Base-by-base conservation (phyloP, 2,329 filamentous ascomycete genomes). In the Pestalotiopsis sp. region DNA sequence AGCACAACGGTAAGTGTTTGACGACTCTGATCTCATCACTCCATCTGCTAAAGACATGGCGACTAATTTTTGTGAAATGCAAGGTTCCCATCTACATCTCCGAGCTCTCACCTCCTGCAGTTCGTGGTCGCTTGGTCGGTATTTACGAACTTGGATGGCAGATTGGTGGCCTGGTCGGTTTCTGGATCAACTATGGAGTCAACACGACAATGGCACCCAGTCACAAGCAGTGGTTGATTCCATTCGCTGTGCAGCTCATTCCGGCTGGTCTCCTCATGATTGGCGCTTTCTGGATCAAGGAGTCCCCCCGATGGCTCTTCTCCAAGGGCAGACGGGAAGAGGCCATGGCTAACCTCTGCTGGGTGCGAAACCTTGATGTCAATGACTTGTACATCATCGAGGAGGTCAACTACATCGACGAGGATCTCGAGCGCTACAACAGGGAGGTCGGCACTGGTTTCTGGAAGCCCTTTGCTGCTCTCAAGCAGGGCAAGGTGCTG, bases 291-390 rank as follows among this genome's bases (percentile, higher is more conserved):
- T 89, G 87, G 78, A 85, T 91, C 69, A 85, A 83, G 7, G 90
- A 92, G 75, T 91, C 89, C 0, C 91, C 91, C 1, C 85, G 91
- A 68, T 93, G 91, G 90, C 83, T 93, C 24, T 90, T 92, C 72
- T 83, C 84, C 60, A 88, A 88, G 71, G 88, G 87, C 52, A 81
- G 83, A 20, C 84, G 87, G 64, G 86, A 92, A 48, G 78, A 89
- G 74, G 89, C 86, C 17, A 81, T 88, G 68, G 78, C 82, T 67
- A 85, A 84, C 57, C 82, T 91, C 60, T 88, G 85, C 82, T 92
- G 89, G 88, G 88, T 92, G 70, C 84, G 89, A 55, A 86, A 89
- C 63, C 83, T 91, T 1, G 76, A 81, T 9, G 75, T 79, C 0
- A 81, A 85, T 5, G 84, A 92, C 70, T 78, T 82, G 14, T 94